These are phyloP conservation scores for Eucalyptus decipiens DNA, from an alignment of 345 rosid species.

Conservation along the genomic window DNA sequence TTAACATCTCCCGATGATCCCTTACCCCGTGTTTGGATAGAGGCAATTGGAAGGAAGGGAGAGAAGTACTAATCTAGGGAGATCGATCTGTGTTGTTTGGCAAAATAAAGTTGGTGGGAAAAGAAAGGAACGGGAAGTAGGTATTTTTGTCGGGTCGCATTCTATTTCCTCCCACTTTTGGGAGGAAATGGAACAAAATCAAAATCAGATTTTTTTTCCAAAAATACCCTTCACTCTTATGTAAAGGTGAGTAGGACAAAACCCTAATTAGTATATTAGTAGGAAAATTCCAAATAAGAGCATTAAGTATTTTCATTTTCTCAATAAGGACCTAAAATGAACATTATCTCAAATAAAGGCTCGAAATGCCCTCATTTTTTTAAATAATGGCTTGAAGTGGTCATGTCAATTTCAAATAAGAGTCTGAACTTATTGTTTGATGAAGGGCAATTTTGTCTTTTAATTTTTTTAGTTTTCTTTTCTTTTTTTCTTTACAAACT, in stretches of 20 bases:
- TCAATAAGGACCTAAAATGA: too few species aligned
- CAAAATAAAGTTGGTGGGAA: not conserved
- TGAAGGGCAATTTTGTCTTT: too few species aligned
- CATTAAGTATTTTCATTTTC: too few species aligned
- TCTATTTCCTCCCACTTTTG: not conserved
- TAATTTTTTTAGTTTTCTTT: too few species aligned
- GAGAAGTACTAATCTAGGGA: not conserved
- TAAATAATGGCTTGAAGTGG: rapidly evolving
- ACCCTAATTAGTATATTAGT: not conserved
- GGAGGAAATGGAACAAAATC: not conserved
- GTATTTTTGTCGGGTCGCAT: not conserved
- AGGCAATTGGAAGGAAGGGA: not conserved
- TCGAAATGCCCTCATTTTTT: rapidly evolving
- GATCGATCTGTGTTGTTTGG: not conserved
- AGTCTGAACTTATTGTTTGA: too few species aligned
- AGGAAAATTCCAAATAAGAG: too few species aligned
- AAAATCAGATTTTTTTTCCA: not conserved
- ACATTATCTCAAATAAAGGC: rapidly evolving
- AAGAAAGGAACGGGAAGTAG: not conserved
- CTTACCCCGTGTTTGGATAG: not conserved
- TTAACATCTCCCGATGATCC: not conserved
- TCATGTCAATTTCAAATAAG: rapidly evolving
- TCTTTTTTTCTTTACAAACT: too few species aligned
- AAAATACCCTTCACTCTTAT: not conserved
- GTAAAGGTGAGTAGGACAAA: not conserved